Evolutionary conservation across 805 yeast species (phyloP), one percentile per base, ranked within the genome.

Genomic region (Hanseniaspora nectarophila): DNA sequence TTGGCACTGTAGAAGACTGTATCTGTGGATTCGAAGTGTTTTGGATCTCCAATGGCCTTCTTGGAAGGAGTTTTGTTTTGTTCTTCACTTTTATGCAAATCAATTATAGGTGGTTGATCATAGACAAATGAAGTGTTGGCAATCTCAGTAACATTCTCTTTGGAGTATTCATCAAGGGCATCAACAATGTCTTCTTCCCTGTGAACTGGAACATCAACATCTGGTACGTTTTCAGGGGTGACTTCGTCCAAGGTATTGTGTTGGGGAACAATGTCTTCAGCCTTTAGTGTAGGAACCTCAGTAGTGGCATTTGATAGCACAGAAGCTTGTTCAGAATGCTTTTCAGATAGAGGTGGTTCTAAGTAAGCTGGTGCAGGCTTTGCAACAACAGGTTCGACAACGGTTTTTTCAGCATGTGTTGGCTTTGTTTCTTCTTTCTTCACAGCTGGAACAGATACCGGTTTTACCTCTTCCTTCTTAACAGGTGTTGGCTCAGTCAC

Each of bases 201-300:
- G 34, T 49, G 54, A 10, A 46, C 34, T 20, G 39, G 44, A 10
- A 37, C 29, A 9, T 32, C 34, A 16, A 45, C 39, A 9, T 39
- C 40, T 43, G 53, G 55, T 2, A 50, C 43, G 20, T 34, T 53
- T 28, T 42, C 54, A 32, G 55, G 58, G n/a, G 56, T 60, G 43
- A 57, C 62, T 46, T 62, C 66, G 35, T 32, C 18, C 2, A 43
- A 8, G 5, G 32, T 23, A 0, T n/a, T 39, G 47, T 28, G 39
- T 59, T 60, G 3, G 1, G 47, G 47, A 7, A 31, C 47, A 5
- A 23, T 39, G 20, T 43, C 47, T 33, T 43, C 29, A 13, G 21
- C 26, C 6, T 43, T 31, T 7, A 43, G 12, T 16, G 23, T 13
- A 16, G 23, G 45, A 18, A 29, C 8, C 10, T 43, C 45, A 6